Base-by-base conservation (phyloP, 495 filamentous ascomycete genomes). In the Xylaria grammica region DNA sequence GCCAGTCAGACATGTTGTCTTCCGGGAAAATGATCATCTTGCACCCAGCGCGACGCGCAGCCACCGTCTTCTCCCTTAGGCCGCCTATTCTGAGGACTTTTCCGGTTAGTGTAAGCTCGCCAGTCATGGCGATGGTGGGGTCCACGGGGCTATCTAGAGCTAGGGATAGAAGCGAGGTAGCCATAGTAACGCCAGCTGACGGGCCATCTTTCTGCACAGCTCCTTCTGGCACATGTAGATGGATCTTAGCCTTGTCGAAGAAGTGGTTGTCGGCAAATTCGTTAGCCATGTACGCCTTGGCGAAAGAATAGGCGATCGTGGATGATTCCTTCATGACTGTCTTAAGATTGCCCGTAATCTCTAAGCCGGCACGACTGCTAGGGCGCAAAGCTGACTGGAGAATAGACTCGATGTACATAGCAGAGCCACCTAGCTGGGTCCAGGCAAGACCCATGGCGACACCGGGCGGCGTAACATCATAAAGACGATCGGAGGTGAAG, bases 381-480 rank as follows among this genome's bases (percentile, higher is more conserved):
- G 87, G 78, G 10, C 81, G 87, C 65, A 98, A 84, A 8, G 89
- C 84, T 60, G 86, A 89, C 71, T 98, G 94, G 63, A 99, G 81
- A 69, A 99, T 97, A 11, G 93, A 96, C 79, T 99, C 96, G 63
- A 98, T 91, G 75, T 99, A 99, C 65, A 99, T 85, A 20, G 94
- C 96, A 4, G 95, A 91, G 69, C 96, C 96, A 70, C 96, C 96
- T 87, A 99, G 91, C 72, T 89, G 90, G n/a, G 96, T 98, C 94
- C 94, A 97, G 52, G 96, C 96, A 60, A 99, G 87, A 66, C 96
- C 96, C 96, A 99, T 99, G 40, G 93, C 93, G 38, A 99, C 96
- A 75, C 96, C 96, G n/a, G 95, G 87, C 8, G 96, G 96, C 60
- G 94, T 96, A 42, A 86, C 86, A 70, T 98, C 96, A 78, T 97